These are phyloP conservation scores for Pterocarpus macrocarpus DNA, from an alignment of 306 rosid genomes.

Conservation along the genomic window DNA sequence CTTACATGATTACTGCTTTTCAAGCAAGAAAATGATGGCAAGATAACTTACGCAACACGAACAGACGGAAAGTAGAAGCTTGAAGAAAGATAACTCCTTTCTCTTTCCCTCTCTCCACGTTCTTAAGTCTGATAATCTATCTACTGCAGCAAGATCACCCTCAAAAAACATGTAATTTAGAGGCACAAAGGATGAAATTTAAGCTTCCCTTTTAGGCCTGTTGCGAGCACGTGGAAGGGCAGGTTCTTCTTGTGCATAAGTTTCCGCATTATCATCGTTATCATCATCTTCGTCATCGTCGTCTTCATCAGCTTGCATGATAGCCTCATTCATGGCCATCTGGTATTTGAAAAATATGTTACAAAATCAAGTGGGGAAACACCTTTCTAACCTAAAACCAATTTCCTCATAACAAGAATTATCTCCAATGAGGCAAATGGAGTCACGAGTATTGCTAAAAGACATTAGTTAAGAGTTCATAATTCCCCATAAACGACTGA, in stretches of 20 bases:
- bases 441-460: constrained; percentile 10
- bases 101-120: constrained; percentile 32
- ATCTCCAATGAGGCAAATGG: background rate
- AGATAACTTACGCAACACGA: constrained; percentile 25
- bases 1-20: constrained; percentile 33
- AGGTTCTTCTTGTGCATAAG: constrained; percentile 59
- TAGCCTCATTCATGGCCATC: constrained; percentile 85
- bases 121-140: constrained; percentile 15
- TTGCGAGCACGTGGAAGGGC: constrained; percentile 75
- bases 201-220: constrained; percentile 83
- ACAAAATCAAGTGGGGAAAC: constrained; percentile 26
- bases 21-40: constrained; percentile 3
- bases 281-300: constrained; percentile 1
- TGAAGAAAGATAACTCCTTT: constrained; percentile 26
- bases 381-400: constrained; percentile 7
- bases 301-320: constrained; percentile 62
- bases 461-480: background rate
- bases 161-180: background rate
- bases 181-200: constrained; percentile 28
- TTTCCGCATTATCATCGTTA: constrained; percentile 40
- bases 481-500: background rate
- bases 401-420: constrained; percentile 30
- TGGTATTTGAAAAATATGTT: constrained; percentile 45
- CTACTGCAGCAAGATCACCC: constrained; percentile 34
- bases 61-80: constrained; percentile 34